Percentiles rank a stretch among this genome's conserved stretches.
These are phyloP conservation scores for Mycena kentingensis DNA, from an alignment of 768 basidiomycete genomes.

Conservation along the genomic window DNA sequence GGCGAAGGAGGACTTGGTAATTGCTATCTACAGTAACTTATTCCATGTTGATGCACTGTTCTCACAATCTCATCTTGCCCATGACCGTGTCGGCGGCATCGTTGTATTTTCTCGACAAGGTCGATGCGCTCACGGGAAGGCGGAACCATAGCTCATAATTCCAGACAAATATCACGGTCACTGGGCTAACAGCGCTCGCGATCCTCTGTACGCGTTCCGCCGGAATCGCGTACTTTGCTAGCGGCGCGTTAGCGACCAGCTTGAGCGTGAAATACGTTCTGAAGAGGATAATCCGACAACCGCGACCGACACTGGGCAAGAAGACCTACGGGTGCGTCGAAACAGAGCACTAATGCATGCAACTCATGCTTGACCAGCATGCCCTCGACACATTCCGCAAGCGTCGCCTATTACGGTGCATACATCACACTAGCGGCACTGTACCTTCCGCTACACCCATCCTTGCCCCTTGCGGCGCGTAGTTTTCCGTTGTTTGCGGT, in stretches of 20 bases:
- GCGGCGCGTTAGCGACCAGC: constrained; percentile 58
- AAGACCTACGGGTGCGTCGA: constrained; percentile 65
- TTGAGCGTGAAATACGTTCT: constrained; percentile 56
- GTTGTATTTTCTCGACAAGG: constrained; percentile 44
- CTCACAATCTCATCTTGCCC: background rate
- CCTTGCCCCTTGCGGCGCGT: constrained; percentile 41
- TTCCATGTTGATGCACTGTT: background rate
- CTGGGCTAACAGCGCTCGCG: constrained; percentile 46
- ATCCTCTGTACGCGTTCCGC: constrained; percentile 65
- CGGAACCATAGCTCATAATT: background rate
- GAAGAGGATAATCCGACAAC: constrained; percentile 64
- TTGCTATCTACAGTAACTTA: background rate
- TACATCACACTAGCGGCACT: constrained; percentile 60
- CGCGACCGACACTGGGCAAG: constrained; percentile 57
- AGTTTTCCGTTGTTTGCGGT: constrained; percentile 47
- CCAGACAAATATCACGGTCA: constrained; percentile 65
- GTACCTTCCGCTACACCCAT: constrained; percentile 60
- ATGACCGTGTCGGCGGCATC: constrained; percentile 20
- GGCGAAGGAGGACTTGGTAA: too few species aligned
- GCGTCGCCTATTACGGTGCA: constrained; percentile 63
- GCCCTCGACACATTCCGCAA: constrained; percentile 82
- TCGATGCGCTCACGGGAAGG: constrained; percentile 18
- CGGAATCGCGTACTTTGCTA: constrained; percentile 60
- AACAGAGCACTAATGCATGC: background rate
- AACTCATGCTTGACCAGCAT: constrained; percentile 49